Evolutionary conservation across 2,329 filamentous ascomycete species (phyloP), one percentile per base, ranked within the genome.

Genomic region (Claviceps sp.): DNA sequence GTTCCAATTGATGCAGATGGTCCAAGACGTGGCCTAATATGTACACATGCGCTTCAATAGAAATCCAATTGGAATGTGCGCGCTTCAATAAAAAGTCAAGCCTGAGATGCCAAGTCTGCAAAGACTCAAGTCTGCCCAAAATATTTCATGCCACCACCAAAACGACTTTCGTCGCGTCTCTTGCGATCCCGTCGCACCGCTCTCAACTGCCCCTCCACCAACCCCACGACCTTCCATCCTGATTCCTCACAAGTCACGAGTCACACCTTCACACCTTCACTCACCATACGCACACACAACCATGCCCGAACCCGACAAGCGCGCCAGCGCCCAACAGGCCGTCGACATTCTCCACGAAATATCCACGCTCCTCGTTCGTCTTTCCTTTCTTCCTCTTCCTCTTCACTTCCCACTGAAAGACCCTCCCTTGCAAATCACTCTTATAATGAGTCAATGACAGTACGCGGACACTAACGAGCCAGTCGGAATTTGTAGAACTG

Each of bases 271-370:
- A 26, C 40, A 30, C 41, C 24, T 37, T 7, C 16, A 22, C 14
- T 9, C 49, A 26, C 42, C 42, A 9, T 13, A 2, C 49, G 9
- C 18, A 41, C n/a, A 8, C 30, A 18, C 38, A 4, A 26, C 40
- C 44, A 65, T 69, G 65, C 78, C 82, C 57, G 71, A 75, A 51
- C 70, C 63, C 52, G 78, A 81, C 55, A 88, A 88, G 68, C 84
- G 86, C 66, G 79, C 79, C 59, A 86, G 86, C 26, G 87, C 87
- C 18, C 84, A 88, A 60, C 85, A 91, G 63, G 86, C 86, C 50
- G 86, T 93, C 56, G 85, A 89, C 64, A 88, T 91, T 47, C 76
- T 89, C 34, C 81, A 88, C 60, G 87, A 93, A 65, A 91, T 93
- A 58, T 85, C 91, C 49, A 93, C 87, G 43, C 84, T 98, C 51